Evolutionary conservation across 306 rosid species (phyloP), one percentile per base, ranked within the genome.

Genomic region (Vigna reflexopilosa): DNA sequence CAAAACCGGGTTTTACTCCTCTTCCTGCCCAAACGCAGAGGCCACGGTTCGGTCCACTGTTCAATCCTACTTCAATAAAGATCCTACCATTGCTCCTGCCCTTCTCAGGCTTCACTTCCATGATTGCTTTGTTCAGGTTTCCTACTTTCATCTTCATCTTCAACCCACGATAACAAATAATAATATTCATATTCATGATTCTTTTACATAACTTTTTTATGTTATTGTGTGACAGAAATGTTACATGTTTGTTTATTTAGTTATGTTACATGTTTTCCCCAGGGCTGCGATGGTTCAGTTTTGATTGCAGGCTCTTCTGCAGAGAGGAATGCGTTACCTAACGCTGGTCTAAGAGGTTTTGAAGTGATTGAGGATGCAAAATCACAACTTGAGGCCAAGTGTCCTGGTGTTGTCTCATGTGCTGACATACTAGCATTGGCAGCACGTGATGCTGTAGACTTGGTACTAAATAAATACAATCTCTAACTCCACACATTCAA

Each of bases 351-450:
- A 50, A 90, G 88, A 88, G 96, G 94, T 44, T 93, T 89, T 63
- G 92, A 93, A 82, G 88, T 81, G 67, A 87, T 93, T 15, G 94
- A 93, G 34, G 92, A 90, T 83, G 94, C 91, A 73, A 93, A 93
- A 76, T 75, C 90, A 16, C 84, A 85, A 19, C 67, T 93, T 19
- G 98, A 93, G 47, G 85, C 70, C 49, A 69, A 15, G 69, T 93
- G 93, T 16, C 96, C 94, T 44, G 91, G 91, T 22, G 77, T 89
- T 49, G 92, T 93, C 36, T 93, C 94, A 5, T 87, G 94, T 65
- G 90, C 94, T 55, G 89, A 93, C 77, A 85, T 89, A 14, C 76
- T 90, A 22, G 92, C 90, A n/a, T 77, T 91, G 51, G 98, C 92
- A 49, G 93, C 96, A 20, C 85, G 90, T 9, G 96, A 93, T 79